Evolutionary conservation across 2,329 filamentous ascomycete species (phyloP).

Genomic region (Camillea tinctor): DNA sequence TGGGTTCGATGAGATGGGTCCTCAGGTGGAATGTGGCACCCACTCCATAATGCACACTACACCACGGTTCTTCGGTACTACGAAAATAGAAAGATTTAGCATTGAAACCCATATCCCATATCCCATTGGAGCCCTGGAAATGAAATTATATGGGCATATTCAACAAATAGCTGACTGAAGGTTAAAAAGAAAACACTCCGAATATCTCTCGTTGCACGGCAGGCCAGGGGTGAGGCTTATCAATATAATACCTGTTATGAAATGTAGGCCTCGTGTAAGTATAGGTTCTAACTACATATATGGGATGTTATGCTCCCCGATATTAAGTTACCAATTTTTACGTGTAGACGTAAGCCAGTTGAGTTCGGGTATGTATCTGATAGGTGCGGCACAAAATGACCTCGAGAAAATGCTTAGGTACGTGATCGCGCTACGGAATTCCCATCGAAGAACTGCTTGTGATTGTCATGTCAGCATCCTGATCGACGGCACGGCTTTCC

Average conservation of each 20-base stretch:
- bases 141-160: background rate
- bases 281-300: no score
- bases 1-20: background rate
- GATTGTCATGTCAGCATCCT: background rate
- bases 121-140: background rate
- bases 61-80: background rate
- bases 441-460: background rate
- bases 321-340: no score
- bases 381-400: background rate
- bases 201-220: no score
- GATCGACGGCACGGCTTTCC: background rate
- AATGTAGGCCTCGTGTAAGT: no score
- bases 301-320: no score
- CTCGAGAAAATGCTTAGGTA: background rate
- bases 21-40: no score
- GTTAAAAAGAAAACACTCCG: no score
- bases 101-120: no score
- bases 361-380: background rate
- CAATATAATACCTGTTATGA: no score
- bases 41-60: background rate
- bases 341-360: background rate
- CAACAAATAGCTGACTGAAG: no score
- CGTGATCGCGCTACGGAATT: background rate
- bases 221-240: no score
- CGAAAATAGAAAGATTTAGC: background rate